Evolutionary conservation across 2,329 filamentous ascomycete species (phyloP).

Genomic region (Pseudogymnoascus sp.): DNA sequence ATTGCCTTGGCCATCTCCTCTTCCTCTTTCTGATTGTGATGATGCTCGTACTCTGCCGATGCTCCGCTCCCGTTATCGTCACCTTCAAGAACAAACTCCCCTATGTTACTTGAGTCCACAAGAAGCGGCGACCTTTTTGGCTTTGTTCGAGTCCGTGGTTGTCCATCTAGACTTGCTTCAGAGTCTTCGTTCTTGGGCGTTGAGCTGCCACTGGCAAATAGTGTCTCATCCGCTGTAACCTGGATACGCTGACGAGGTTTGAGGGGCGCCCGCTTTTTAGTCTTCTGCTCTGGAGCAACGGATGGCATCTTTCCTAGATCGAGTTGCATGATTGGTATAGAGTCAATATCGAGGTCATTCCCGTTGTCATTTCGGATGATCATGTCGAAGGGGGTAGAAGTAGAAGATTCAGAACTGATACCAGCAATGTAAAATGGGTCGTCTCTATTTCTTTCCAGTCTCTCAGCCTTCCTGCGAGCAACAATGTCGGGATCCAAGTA

Average conservation of each 20-base stretch:
- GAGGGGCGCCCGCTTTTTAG: constrained; percentile 28
- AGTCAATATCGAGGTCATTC: constrained; percentile 78
- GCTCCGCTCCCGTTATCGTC: constrained; percentile 27
- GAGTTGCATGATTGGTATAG: constrained; percentile 92
- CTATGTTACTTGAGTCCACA: constrained; percentile 79
- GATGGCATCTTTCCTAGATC: constrained; percentile 53
- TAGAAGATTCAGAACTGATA: constrained; percentile 44
- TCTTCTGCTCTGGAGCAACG: constrained; percentile 16
- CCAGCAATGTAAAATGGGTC: constrained; percentile 88
- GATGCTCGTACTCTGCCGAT: constrained; percentile 48
- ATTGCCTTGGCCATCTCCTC: constrained; percentile 83
- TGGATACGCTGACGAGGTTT: constrained; percentile 53
- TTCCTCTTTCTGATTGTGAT: constrained; percentile 62
- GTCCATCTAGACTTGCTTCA: constrained; percentile 41
- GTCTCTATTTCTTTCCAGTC: constrained; percentile 74
- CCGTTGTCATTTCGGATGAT: constrained; percentile 66
- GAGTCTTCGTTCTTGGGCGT: constrained; percentile 45
- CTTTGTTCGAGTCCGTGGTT: constrained; percentile 40
- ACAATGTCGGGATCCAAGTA: constrained; percentile 66
- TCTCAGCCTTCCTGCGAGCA: constrained; percentile 65
- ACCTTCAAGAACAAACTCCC: constrained; percentile 60
- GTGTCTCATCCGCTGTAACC: constrained; percentile 65
- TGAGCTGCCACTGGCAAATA: constrained; percentile 44
- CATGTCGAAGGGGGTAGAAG: constrained; percentile 69
- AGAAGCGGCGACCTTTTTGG: constrained; percentile 62